Percentiles rank a stretch among this genome's conserved stretches.
Conservation (phyloP, 1,139 yeast genomes). For the Yamadazyma atmosphaerica region DNA sequence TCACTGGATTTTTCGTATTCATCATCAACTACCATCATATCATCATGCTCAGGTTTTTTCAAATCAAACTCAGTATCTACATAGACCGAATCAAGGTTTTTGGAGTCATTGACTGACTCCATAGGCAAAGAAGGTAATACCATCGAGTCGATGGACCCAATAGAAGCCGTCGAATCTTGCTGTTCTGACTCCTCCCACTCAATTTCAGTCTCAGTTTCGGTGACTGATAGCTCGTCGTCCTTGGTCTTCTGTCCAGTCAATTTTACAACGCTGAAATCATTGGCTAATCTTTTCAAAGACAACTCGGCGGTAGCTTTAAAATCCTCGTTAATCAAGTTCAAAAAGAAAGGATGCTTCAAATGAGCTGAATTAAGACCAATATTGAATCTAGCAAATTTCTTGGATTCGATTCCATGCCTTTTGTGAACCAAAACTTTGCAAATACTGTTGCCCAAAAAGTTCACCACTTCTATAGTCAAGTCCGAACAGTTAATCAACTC, state of each 20-base stretch:
- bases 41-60: slow-evolving; percentile 11
- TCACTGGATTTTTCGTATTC: slow-evolving; percentile 18
- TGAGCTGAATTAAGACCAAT: slow-evolving; percentile 33
- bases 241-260: slow-evolving; percentile 1
- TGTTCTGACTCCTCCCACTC: slow-evolving; percentile 1
- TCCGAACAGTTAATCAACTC: slow-evolving; percentile 31
- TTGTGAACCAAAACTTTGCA: slow-evolving; percentile 30
- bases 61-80: slow-evolving; percentile 21
- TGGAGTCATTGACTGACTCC: slow-evolving; percentile 20
- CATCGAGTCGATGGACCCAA: slow-evolving; percentile 31
- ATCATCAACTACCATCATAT: slow-evolving; percentile 19
- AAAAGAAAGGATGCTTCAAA: slow-evolving; percentile 35
- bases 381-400: slow-evolving; percentile 34
- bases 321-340: slow-evolving; percentile 25
- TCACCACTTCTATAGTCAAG: slow-evolving; percentile 30
- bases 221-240: background rate
- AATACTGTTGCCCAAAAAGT: slow-evolving; percentile 29
- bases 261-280: slow-evolving; percentile 15
- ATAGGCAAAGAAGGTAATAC: slow-evolving; percentile 38
- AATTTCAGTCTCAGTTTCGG: slow-evolving; percentile 7
- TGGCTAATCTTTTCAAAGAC: slow-evolving; percentile 26
- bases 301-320: slow-evolving; percentile 26
- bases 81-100: slow-evolving; percentile 20
- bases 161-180: slow-evolving; percentile 3
- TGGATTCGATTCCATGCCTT: slow-evolving; percentile 34